A percentile compares a stretch with the other conserved stretches of the same genome.
phyloP scores from a whole-genome alignment of 1,284 basidiomycete species.

The Cystobasidiaceae sp. region DNA sequence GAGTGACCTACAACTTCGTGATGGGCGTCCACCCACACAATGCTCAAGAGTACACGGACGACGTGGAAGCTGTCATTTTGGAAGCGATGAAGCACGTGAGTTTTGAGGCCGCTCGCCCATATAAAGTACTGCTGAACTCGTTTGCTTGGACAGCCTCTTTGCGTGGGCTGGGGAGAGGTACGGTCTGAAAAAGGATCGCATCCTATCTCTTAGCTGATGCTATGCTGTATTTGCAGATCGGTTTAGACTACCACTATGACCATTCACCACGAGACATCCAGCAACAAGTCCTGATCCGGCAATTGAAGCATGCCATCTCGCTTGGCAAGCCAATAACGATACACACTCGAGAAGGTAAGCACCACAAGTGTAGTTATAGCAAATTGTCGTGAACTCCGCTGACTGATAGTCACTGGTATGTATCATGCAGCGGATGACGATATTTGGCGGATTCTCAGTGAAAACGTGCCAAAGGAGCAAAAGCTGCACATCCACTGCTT shows the following conservation, averaged over 20 bases:
- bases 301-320: conserved; percentile 61
- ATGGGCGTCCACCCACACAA: conserved; percentile 53
- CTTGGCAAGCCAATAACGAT: conserved; percentile 69
- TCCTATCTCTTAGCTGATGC: background rate
- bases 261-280: conserved; percentile 64
- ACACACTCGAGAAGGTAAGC: conserved; percentile 57
- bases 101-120: conserved; percentile 70
- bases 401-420: conserved; percentile 69
- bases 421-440: conserved; percentile 74
- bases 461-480: conserved; percentile 58
- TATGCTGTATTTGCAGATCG: conserved; percentile 53
- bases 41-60: conserved; percentile 61
- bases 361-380: background rate
- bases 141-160: conserved; percentile 63
- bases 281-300: conserved; percentile 59
- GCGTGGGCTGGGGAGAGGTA: conserved; percentile 67
- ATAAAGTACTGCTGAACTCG: no score
- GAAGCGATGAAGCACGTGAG: conserved; percentile 70
- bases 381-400: background rate
- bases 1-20: conserved; percentile 59
- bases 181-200: background rate
- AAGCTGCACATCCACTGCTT: conserved; percentile 75
- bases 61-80: conserved; percentile 65
- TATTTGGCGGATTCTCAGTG: conserved; percentile 66
- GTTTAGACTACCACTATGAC: conserved; percentile 76